These are phyloP conservation scores for Striga hermonthica DNA, from an alignment of 305 asterid genomes.

Conservation along the genomic window DNA sequence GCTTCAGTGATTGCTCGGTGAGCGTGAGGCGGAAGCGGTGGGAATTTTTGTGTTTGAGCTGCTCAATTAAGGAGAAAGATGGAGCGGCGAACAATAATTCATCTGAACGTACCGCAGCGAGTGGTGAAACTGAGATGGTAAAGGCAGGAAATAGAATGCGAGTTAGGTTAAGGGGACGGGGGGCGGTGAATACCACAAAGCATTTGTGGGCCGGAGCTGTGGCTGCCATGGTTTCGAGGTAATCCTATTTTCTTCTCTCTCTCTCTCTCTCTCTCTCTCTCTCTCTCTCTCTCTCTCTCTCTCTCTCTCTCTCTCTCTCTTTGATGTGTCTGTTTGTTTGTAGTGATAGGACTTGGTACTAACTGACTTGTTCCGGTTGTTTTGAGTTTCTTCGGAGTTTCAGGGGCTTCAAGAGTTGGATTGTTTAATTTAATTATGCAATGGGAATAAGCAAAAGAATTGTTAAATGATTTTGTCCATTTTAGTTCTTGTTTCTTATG, in stretches of 20 bases:
- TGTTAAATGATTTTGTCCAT: too few relatives aligned
- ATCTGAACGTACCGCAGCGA: conserved; percentile 31
- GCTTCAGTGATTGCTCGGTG: conserved; percentile 31
- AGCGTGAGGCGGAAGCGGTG: conserved; percentile 32
- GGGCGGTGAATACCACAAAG: conserved; percentile 80
- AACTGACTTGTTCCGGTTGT: too few relatives aligned
- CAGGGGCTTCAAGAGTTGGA: too few relatives aligned
- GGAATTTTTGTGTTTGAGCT: conserved; percentile 63
- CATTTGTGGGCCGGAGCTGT: conserved; percentile 98
- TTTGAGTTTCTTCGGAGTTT: too few relatives aligned
- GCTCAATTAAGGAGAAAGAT: conserved; percentile 48
- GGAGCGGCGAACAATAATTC: conserved; percentile 33
- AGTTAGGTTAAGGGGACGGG: conserved; percentile 48
- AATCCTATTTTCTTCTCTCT: not conserved
- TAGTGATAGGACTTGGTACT: too few relatives aligned
- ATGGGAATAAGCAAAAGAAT: too few relatives aligned
- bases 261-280: too few relatives aligned
- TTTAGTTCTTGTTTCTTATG: conserved; percentile 4
- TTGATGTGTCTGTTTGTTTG: too few relatives aligned
- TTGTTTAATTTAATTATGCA: too few relatives aligned
- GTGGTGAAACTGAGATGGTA: conserved; percentile 28
- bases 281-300: too few relatives aligned
- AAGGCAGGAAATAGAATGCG: conserved; percentile 32
- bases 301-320: too few relatives aligned
- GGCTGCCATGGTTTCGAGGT: conserved; percentile 98